Evolutionary conservation across 192 early-diverging fungal species (phyloP).

Genomic region (Anaeromyces robustus): DNA sequence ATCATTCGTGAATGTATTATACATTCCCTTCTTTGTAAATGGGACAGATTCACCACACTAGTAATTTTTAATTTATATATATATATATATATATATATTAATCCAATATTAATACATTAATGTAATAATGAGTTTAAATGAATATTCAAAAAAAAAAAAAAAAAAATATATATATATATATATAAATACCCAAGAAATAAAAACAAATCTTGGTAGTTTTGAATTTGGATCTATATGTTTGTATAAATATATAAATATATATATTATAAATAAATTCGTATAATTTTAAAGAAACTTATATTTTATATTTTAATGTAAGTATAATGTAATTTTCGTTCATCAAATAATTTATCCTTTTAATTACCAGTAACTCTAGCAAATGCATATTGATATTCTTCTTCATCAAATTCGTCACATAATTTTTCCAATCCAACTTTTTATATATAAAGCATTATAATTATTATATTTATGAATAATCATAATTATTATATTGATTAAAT

Average conservation of each 20-base stretch:
- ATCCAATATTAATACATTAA: not conserved
- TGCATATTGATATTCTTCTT: not conserved
- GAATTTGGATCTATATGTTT: conserved; percentile 77
- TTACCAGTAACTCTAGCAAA: conserved; percentile 1
- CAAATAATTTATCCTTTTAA: conserved; percentile 77
- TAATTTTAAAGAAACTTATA: no score
- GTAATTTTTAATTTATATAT: not conserved
- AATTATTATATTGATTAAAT: no score
- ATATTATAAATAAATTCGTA: no score
- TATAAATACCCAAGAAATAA: conserved; percentile 70
- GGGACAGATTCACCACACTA: conserved; percentile 89
- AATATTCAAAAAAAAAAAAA: no score
- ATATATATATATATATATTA: not conserved
- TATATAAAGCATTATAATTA: not conserved
- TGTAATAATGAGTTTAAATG: no score
- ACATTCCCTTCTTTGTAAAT: conserved; percentile 75
- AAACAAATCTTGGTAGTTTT: conserved; percentile 69
- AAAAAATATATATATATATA: no score
- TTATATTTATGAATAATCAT: no score
- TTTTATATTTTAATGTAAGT: no score
- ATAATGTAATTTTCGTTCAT: no score
- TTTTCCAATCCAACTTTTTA: conserved; percentile 64
- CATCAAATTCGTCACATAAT: conserved; percentile 69
- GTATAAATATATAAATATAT: no score
- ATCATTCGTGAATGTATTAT: conserved; percentile 66